Base-by-base conservation (phyloP, 2,329 filamentous ascomycete species). In the Neoarthrinium moseri region DNA sequence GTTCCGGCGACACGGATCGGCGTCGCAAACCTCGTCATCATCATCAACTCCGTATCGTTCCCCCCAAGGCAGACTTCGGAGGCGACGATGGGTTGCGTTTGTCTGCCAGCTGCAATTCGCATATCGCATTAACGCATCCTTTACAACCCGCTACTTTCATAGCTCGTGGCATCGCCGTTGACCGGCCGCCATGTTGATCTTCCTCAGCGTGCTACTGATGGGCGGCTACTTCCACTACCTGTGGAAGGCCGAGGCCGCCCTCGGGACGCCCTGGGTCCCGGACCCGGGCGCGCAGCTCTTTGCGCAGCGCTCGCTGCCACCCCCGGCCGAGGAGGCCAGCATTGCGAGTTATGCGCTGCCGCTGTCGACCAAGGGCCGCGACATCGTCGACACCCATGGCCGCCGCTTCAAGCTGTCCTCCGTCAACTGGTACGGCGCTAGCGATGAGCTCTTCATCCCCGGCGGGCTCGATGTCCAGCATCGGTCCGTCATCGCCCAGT, bases 341-440 rank as follows among this genome's bases (percentile, higher is more conserved):
- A 72, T 80, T 48, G 55, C 65, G 15, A 65, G 66, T 21, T 84
- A 78, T 62, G 59, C 65, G 36, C 70, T 85, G 34, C 83, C 83
- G 13, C 67, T 87, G 33, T 74, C 72, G 41, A 82, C 84, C 2
- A 63, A 65, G 22, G 83, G 84, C 5, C 75, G 83, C 34, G 60
- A 84, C 51, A 73, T 87, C 22, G 72, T 86, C 43, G 83, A 87
- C 64, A 65, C 71, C 7, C 57, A 67, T 2, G 78, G 75, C 30
- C 70, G 73, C 23, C 74, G 81, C 23, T 80, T 83, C 64, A 84
- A 83, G 66, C 70, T 88, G 6, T 67, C 78, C 15, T 83, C 79
- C 17, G 71, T 86, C 57, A 87, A 87, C 65, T 87, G 84, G 84
- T 87, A 87, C 59, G 84, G 84, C 26, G 83, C 78, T 3, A 85